Conservation (phyloP, 768 basidiomycete species). For the Boletus barrowsii region DNA sequence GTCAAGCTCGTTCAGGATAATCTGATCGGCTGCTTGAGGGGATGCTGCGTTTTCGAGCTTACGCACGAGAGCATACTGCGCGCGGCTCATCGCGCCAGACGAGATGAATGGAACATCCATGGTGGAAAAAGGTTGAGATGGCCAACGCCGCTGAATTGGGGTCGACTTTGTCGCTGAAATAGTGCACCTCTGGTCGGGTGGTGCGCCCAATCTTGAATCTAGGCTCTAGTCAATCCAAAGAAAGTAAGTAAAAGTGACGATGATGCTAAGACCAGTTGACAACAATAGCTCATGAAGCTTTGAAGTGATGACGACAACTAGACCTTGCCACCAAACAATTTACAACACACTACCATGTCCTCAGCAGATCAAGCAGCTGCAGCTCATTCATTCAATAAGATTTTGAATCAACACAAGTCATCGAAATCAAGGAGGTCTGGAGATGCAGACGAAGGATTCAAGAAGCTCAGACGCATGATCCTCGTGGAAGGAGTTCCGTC, state of each 20-base stretch:
- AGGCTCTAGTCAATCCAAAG: neutral
- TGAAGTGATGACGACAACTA: neutral
- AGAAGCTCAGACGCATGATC: conserved; percentile 82
- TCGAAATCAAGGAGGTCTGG: conserved; percentile 62
- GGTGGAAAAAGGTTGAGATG: neutral
- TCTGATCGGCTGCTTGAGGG: conserved; percentile 55
- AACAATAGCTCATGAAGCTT: conserved; percentile 4
- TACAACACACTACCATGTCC: conserved; percentile 18
- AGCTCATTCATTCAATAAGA: conserved; percentile 78
- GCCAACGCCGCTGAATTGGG: neutral
- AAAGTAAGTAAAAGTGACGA: neutral
- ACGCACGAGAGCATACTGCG: conserved; percentile 73
- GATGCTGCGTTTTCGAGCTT: conserved; percentile 65
- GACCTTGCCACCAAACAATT: conserved; percentile 4
- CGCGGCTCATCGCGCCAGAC: conserved; percentile 73
- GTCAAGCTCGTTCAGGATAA: conserved; percentile 58
- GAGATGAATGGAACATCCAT: conserved; percentile 81
- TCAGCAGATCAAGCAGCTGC: conserved; percentile 33
- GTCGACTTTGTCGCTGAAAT: conserved; percentile 2
- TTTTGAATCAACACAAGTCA: conserved; percentile 67
- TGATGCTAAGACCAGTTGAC: neutral
- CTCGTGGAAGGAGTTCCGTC: conserved; percentile 90
- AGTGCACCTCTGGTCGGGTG: conserved; percentile 17
- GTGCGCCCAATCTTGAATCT: neutral
- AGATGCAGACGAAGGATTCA: conserved; percentile 78